Evolutionary conservation across 257 asterid genomes (phyloP).

Genomic region (Solanum etuberosum): DNA sequence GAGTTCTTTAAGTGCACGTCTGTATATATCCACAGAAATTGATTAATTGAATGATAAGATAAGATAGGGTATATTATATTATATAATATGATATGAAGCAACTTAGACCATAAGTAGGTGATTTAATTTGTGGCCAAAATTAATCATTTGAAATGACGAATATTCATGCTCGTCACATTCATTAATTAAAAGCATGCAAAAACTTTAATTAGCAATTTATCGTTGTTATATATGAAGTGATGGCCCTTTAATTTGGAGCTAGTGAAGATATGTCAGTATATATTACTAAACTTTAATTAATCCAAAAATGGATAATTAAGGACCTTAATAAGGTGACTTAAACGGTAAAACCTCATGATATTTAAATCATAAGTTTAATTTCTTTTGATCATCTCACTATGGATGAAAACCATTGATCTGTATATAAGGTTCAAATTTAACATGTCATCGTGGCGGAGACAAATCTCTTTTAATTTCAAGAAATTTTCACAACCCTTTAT

Average conservation of each 20-base stretch:
- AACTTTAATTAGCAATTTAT: background rate
- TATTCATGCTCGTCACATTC: background rate
- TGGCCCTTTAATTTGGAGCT: background rate
- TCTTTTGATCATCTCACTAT: background rate
- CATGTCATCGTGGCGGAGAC: no score
- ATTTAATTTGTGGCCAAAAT: background rate
- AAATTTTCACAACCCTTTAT: no score
- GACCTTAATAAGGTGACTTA: background rate
- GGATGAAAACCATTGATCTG: background rate
- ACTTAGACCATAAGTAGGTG: background rate
- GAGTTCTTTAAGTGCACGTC: background rate
- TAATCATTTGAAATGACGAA: background rate
- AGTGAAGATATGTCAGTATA: background rate
- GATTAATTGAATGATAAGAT: background rate
- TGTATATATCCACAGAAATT: background rate
- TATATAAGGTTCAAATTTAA: no score
- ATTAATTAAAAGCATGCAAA: background rate
- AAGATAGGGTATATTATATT: background rate
- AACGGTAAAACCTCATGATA: background rate
- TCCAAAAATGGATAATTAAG: background rate
- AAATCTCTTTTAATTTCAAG: no score
- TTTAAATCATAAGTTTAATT: background rate
- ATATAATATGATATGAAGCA: background rate
- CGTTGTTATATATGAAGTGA: background rate
- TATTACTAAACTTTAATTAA: background rate